Conservation (phyloP, 192 early-diverging fungal genomes). For the Coemansia sp. region DNA sequence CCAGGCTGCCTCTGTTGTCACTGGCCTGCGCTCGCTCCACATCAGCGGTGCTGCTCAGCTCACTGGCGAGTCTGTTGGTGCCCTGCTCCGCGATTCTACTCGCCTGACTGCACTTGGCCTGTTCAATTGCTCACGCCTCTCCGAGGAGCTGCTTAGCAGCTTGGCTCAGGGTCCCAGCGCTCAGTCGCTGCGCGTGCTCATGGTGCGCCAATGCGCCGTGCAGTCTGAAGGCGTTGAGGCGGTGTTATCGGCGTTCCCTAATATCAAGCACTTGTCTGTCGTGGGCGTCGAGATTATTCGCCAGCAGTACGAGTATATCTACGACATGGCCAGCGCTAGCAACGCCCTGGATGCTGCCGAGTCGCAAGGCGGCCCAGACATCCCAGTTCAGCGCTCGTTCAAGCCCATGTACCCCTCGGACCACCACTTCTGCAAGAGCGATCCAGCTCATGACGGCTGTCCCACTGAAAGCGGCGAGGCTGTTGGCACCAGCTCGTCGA, state of each 20-base stretch:
- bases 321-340: not conserved
- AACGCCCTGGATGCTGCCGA: not conserved
- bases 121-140: conserved; percentile 22
- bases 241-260: conserved; percentile 22
- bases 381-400: conserved; percentile 24
- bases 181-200: conserved; percentile 15
- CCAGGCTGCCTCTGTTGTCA: conserved; percentile 13
- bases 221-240: conserved; percentile 44
- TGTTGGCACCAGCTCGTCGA: not conserved
- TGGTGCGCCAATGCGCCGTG: conserved; percentile 33
- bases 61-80: conserved; percentile 17
- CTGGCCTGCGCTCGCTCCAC: conserved; percentile 31
- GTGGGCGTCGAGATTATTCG: conserved; percentile 34
- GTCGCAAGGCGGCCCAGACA: not conserved
- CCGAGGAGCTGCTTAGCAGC: conserved; percentile 18
- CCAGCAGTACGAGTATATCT: conserved; percentile 34
- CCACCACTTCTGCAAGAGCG: conserved; percentile 35
- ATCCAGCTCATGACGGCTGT: conserved; percentile 3
- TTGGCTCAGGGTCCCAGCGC: conserved; percentile 31
- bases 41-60: conserved; percentile 24
- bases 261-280: conserved; percentile 25
- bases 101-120: conserved; percentile 31
- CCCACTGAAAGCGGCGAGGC: not conserved
- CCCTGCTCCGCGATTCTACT: conserved; percentile 17
- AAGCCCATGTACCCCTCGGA: conserved; percentile 26